phyloP scores from a whole-genome alignment of 495 filamentous ascomycete genomes.

The Entonaema liquescens region DNA sequence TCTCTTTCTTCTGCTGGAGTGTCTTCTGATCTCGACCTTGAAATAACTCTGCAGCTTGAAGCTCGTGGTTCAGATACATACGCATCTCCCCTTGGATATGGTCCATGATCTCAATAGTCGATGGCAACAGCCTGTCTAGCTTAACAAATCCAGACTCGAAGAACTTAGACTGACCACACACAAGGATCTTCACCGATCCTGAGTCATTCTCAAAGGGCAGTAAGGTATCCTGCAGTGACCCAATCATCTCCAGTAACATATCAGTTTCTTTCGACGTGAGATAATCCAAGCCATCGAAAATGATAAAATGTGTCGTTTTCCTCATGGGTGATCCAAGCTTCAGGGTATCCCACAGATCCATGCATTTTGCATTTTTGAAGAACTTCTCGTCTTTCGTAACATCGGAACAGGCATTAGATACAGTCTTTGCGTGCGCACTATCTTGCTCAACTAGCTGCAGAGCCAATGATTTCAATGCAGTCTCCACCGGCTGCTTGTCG shows the following conservation, averaged over 20 bases:
- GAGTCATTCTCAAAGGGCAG: slow-evolving; percentile 27
- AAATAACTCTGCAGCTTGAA: background rate
- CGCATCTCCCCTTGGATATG: background rate
- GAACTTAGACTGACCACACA: background rate
- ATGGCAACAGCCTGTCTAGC: background rate
- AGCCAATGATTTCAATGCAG: slow-evolving; percentile 40
- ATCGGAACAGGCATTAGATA: slow-evolving; percentile 21
- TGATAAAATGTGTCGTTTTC: slow-evolving; percentile 34
- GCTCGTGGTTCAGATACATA: background rate
- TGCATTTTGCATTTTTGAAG: slow-evolving; percentile 39
- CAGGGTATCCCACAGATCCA: slow-evolving; percentile 37
- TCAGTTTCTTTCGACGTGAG: background rate
- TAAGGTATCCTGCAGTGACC: slow-evolving; percentile 3
- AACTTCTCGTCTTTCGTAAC: slow-evolving; percentile 26
- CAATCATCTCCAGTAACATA: slow-evolving; percentile 13
- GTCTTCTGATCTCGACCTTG: background rate
- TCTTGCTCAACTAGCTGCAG: slow-evolving; percentile 42
- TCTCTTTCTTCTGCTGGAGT: background rate
- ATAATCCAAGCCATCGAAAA: slow-evolving; percentile 36
- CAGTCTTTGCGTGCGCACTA: slow-evolving; percentile 29
- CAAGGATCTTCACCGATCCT: background rate
- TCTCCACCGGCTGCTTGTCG: slow-evolving; percentile 30
- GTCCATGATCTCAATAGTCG: background rate
- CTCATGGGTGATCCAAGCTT: slow-evolving; percentile 33
- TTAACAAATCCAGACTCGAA: background rate